Conservation (phyloP, 2,329 filamentous ascomycete genomes). For the Cercospora janseana region DNA sequence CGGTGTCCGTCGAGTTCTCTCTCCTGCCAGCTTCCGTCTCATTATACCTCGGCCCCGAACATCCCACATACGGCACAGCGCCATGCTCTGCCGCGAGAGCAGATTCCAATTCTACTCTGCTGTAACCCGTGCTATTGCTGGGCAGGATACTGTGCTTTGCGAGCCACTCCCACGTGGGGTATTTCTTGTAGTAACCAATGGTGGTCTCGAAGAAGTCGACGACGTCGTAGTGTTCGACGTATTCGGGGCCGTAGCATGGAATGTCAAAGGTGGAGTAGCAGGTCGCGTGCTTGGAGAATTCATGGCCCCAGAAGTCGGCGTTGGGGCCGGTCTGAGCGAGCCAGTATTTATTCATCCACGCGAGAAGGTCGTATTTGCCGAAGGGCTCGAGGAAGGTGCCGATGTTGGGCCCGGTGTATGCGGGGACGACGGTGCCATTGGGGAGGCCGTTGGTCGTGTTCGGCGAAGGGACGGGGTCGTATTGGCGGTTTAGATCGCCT, state of each 20-base stretch:
- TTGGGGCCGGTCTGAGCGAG: constrained; percentile 58
- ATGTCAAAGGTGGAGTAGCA: constrained; percentile 66
- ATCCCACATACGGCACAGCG: constrained; percentile 60
- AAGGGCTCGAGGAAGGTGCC: constrained; percentile 59
- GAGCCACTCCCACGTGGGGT: constrained; percentile 64
- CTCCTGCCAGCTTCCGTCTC: constrained; percentile 57
- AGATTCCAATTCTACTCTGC: constrained; percentile 52
- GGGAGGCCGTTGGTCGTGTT: constrained; percentile 61
- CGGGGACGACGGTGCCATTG: constrained; percentile 52
- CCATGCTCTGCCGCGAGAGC: constrained; percentile 54
- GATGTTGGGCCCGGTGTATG: constrained; percentile 59
- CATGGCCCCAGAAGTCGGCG: constrained; percentile 58
- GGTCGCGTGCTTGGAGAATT: constrained; percentile 43
- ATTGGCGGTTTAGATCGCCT: constrained; percentile 63
- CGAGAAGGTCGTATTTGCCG: constrained; percentile 59
- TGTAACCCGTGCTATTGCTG: constrained; percentile 58
- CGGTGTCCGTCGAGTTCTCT: constrained; percentile 50
- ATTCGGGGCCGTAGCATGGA: constrained; percentile 62
- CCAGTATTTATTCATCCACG: constrained; percentile 67
- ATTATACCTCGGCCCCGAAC: constrained; percentile 60
- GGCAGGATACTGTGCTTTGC: constrained; percentile 54
- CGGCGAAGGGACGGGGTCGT: constrained; percentile 57
- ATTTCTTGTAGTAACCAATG: constrained; percentile 55
- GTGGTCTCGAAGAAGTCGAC: constrained; percentile 63
- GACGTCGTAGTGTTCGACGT: constrained; percentile 58